These are phyloP conservation scores for Aspergillus pseudoglaucus DNA, from an alignment of 2,329 filamentous ascomycete species.

Conservation along the genomic window DNA sequence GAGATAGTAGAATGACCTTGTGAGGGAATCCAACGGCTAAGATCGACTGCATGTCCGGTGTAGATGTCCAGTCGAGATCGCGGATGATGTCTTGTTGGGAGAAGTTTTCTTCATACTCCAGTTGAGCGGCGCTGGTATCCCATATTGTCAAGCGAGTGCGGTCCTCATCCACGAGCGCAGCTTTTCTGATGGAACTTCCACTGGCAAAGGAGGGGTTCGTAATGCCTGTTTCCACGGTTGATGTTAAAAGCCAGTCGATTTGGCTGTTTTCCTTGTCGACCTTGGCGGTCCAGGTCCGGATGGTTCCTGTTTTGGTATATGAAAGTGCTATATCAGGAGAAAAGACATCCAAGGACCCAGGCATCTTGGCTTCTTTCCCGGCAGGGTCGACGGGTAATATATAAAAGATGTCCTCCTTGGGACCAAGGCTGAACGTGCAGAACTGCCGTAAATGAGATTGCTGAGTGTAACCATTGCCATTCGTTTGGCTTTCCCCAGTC, in stretches of 20 bases:
- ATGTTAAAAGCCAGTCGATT: slow-evolving; percentile 77
- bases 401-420: slow-evolving; percentile 47
- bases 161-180: slow-evolving; percentile 68
- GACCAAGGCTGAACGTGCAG: slow-evolving; percentile 62
- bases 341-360: slow-evolving; percentile 79
- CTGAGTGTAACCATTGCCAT: slow-evolving; percentile 20
- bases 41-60: slow-evolving; percentile 80
- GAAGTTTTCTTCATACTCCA: slow-evolving; percentile 75
- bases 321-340: slow-evolving; percentile 80
- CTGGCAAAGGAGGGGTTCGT: slow-evolving; percentile 68
- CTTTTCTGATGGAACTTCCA: slow-evolving; percentile 79
- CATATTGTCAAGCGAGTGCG: slow-evolving; percentile 79
- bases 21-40: slow-evolving; percentile 90
- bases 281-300: slow-evolving; percentile 80
- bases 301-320: slow-evolving; percentile 66
- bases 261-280: slow-evolving; percentile 54
- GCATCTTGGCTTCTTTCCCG: slow-evolving; percentile 62
- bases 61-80: slow-evolving; percentile 91
- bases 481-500: slow-evolving; percentile 20
- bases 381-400: slow-evolving; percentile 82
- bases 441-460: slow-evolving; percentile 56
- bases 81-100: slow-evolving; percentile 67
- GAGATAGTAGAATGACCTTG: slow-evolving; percentile 71
- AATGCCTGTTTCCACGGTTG: slow-evolving; percentile 72
- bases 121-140: slow-evolving; percentile 73